These are phyloP conservation scores for Melaleuca alternifolia DNA, from an alignment of 345 rosid species.

Conservation along the genomic window DNA sequence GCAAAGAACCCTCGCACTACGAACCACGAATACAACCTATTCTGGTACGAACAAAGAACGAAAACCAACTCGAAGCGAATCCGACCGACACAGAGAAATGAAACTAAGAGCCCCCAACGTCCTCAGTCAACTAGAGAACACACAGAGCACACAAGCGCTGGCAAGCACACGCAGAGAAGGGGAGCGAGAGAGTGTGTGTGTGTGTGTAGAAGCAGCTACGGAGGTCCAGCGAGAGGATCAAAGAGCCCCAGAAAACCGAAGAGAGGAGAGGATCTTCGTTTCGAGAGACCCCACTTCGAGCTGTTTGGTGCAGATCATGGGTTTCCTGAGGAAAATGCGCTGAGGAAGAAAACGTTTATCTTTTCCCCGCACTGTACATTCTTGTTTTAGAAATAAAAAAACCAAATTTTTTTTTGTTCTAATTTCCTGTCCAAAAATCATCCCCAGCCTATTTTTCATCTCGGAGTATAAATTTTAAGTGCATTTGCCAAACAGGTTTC, in stretches of 20 bases:
- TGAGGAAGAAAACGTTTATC: no score
- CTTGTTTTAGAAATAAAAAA: no score
- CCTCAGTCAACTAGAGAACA: background rate
- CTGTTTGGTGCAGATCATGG: no score
- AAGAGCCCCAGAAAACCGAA: background rate
- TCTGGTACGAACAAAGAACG: background rate
- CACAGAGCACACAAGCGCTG: background rate
- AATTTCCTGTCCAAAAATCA: no score
- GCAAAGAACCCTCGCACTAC: background rate
- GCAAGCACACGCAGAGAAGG: background rate
- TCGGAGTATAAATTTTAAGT: no score
- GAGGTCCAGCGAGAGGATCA: background rate
- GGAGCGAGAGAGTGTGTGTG: background rate
- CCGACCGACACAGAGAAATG: background rate
- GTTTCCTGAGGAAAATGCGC: no score
- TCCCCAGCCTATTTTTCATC: no score
- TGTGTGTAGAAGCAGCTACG: background rate
- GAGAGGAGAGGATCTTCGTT: background rate
- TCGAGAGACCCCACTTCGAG: background rate
- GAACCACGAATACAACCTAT: fast-evolving
- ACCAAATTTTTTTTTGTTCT: no score
- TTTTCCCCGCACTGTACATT: no score
- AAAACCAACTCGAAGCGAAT: background rate
- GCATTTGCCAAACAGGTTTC: no score
- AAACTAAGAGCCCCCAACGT: background rate